Evolutionary conservation across 176 grass and related monocot genomes (phyloP), one percentile per base, ranked within the genome.

Genomic region (Urochloa ruziziensis): DNA sequence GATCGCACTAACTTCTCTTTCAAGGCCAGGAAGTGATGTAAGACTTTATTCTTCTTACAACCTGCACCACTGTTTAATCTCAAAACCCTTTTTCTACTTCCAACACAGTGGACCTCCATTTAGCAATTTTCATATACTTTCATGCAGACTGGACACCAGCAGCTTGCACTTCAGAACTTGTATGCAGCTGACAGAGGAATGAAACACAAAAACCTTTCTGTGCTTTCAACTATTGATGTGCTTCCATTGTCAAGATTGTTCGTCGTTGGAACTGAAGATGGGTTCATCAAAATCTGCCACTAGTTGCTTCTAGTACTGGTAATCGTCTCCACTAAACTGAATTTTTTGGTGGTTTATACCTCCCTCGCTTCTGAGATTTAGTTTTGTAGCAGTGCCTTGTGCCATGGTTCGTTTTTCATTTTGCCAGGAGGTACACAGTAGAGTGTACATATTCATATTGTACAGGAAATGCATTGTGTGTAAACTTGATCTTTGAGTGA

Each of bases 161-260:
- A 90, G 85, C 88, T 98, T 82, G 73, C 79, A 79, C 89, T 88
- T 51, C 93, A 93, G 62, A 86, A 94, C 67, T 79, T 98, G 61
- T 95, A 93, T 77, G 90, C 91, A 8, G 58, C 71, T 27, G 87
- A 91, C 70, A 90, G 74, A 87, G 93, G 93, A 75, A 76, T 77
- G 24, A 95, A 90, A 88, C 91, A 90, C 67, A 98, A 90, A 88
- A 98, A 40, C 39, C 39, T 40, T 29, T 98, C 93, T 42, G 68
- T 88, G 78, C 85, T 98, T 79, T 95, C 96, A 25, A 84, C 89
- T 17, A 95, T 98, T 64, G 78, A 56, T 36, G 91, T 95, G 81
- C 96, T 98, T 89, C 96, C 87, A 35, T 87, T 89, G 81, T 98
- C 96, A 73, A 91, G 93, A 84, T 92, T 98, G 77, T 94, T 98